These are phyloP conservation scores for Lachancea fermentati DNA, from an alignment of 805 yeast genomes.

Conservation along the genomic window DNA sequence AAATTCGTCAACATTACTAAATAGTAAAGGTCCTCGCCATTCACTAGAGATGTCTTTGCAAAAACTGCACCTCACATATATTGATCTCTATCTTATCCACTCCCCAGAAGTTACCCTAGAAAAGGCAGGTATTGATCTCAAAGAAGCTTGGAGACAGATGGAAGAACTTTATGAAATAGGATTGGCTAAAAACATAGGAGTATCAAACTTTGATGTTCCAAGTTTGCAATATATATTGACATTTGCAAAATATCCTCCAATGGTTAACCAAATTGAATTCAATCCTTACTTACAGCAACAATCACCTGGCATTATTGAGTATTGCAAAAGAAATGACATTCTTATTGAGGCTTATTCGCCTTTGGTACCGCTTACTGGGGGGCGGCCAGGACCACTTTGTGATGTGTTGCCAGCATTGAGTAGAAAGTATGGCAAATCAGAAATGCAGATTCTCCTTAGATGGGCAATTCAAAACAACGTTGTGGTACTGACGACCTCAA, in stretches of 20 bases:
- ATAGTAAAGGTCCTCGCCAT: too few relatives aligned
- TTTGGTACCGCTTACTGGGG: slow-evolving; percentile 51
- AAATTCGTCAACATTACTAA: slow-evolving; percentile 36
- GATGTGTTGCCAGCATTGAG: slow-evolving; percentile 37
- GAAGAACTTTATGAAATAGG: slow-evolving; percentile 51
- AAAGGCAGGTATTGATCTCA: slow-evolving; percentile 41
- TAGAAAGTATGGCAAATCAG: slow-evolving; percentile 47
- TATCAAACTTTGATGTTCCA: slow-evolving; percentile 55
- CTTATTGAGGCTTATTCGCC: slow-evolving; percentile 60
- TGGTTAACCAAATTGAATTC: slow-evolving; percentile 64
- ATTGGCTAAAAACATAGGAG: slow-evolving; percentile 59
- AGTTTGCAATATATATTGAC: slow-evolving; percentile 42
- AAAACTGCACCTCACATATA: slow-evolving; percentile 44
- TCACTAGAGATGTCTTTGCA: too few relatives aligned
- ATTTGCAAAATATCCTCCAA: slow-evolving; percentile 44
- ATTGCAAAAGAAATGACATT: slow-evolving; percentile 41
- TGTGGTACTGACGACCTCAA: slow-evolving; percentile 63
- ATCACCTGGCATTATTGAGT: slow-evolving; percentile 49
- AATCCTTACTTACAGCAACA: slow-evolving; percentile 63
- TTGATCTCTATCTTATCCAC: slow-evolving; percentile 60
- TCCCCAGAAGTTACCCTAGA: slow-evolving; percentile 48
- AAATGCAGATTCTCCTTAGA: slow-evolving; percentile 54
- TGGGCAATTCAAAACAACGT: slow-evolving; percentile 62
- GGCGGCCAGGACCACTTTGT: slow-evolving; percentile 36
- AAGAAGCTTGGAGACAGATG: slow-evolving; percentile 54